A percentile compares a stretch with the other conserved stretches of the same genome.
Evolutionary conservation across 495 filamentous ascomycete species (phyloP).

Genomic region (Penicillium pancosmium): DNA sequence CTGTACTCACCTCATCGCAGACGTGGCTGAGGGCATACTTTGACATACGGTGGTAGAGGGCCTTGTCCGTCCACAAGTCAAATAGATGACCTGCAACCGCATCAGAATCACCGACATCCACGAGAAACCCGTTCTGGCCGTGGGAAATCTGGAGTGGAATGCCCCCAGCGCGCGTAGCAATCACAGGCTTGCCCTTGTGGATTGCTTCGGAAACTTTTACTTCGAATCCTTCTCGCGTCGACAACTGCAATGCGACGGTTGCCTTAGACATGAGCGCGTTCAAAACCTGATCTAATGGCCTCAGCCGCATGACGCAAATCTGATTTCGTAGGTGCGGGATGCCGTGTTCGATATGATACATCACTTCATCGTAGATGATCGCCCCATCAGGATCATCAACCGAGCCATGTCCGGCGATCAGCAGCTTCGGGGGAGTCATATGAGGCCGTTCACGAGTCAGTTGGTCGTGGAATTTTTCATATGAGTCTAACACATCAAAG

Average conservation of each 20-base stretch:
- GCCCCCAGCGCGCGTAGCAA: constrained; percentile 77
- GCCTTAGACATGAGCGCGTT: constrained; percentile 78
- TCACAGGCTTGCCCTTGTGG: constrained; percentile 81
- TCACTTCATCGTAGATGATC: constrained; percentile 70
- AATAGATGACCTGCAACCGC: constrained; percentile 72
- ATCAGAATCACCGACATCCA: constrained; percentile 71
- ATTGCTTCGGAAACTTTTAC: constrained; percentile 88
- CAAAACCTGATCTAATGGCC: constrained; percentile 78
- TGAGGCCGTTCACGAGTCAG: constrained; percentile 48
- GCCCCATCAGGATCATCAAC: constrained; percentile 85
- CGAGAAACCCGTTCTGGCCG: constrained; percentile 74
- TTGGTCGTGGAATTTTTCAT: constrained; percentile 69
- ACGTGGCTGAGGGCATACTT: constrained; percentile 66
- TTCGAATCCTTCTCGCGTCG: constrained; percentile 84
- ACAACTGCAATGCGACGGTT: constrained; percentile 76
- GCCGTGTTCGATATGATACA: constrained; percentile 63
- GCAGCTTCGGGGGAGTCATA: constrained; percentile 66
- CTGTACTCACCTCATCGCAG: constrained; percentile 81
- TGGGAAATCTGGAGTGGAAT: constrained; percentile 82
- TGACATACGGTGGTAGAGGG: constrained; percentile 67
- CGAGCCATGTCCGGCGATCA: constrained; percentile 79
- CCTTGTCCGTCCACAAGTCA: constrained; percentile 67
- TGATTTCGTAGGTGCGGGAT: constrained; percentile 55
- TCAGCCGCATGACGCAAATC: constrained; percentile 76
- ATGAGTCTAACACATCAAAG: constrained; percentile 75